Evolutionary conservation across 495 filamentous ascomycete species (phyloP).

Genomic region (Penicillium herquei): DNA sequence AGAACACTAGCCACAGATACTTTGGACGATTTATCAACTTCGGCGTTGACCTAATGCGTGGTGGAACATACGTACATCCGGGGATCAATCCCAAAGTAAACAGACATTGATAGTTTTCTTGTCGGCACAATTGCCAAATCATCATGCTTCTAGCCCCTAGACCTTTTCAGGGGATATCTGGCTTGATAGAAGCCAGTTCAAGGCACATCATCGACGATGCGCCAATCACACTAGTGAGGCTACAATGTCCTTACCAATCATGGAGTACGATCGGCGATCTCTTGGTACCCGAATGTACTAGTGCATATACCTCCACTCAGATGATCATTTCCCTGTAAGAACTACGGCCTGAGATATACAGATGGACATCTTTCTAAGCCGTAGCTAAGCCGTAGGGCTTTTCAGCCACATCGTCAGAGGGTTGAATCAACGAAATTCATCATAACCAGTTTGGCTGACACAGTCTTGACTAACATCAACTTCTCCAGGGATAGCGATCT

Average conservation of each 20-base stretch:
- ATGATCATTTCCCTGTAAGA: too few species aligned
- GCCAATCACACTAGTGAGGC: not conserved
- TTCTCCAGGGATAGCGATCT: not conserved
- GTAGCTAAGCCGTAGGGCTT: not conserved
- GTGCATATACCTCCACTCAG: too few species aligned
- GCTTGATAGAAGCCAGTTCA: not conserved
- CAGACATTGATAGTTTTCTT: too few species aligned
- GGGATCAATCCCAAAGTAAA: too few species aligned
- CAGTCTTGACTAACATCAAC: not conserved
- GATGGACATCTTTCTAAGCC: too few species aligned
- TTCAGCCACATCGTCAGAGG: not conserved
- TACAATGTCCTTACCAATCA: not conserved
- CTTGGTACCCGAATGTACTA: too few species aligned
- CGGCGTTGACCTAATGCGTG: not conserved
- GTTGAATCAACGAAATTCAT: too few species aligned
- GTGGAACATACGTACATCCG: not conserved
- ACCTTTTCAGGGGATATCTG: not conserved
- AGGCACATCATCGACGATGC: not conserved
- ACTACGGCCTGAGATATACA: too few species aligned
- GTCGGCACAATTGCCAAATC: too few species aligned
- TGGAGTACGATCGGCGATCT: not conserved
- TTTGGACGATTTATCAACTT: not conserved
- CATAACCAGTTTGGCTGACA: too few species aligned
- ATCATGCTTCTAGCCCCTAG: too few species aligned
- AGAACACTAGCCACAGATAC: not conserved